Evolutionary conservation across 441 rosid genomes (phyloP).

Genomic region (Daphne laureola): DNA sequence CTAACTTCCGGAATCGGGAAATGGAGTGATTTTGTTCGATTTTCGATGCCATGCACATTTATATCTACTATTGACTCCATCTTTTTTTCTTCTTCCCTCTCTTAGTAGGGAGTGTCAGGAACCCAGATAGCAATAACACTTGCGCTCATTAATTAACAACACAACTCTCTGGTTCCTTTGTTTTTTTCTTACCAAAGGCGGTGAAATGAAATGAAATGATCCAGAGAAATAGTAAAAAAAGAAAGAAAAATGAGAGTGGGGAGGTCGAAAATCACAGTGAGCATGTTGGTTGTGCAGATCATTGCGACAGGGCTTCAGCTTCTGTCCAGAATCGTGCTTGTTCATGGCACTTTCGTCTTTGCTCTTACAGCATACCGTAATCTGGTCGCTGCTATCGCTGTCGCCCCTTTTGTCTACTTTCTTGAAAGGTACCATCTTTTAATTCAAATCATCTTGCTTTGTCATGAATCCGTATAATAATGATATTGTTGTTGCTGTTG

Average conservation of each 20-base stretch:
- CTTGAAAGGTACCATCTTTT: constrained; percentile 25
- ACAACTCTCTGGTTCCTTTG: background rate
- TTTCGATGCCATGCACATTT: constrained; percentile 1
- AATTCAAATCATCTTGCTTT: background rate
- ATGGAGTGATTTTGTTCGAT: background rate
- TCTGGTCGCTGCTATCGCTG: constrained; percentile 31
- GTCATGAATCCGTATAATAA: too few relatives aligned
- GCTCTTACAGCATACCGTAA: constrained; percentile 39
- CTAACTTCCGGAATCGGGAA: too few relatives aligned
- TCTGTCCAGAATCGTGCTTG: constrained; percentile 29
- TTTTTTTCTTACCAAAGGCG: background rate
- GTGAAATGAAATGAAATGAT: background rate
- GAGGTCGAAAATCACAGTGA: constrained; percentile 12
- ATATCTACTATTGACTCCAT: background rate
- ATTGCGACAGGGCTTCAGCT: constrained; percentile 33
- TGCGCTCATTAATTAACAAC: background rate
- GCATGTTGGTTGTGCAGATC: constrained; percentile 38
- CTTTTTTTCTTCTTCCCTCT: background rate
- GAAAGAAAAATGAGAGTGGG: background rate
- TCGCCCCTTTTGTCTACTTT: constrained; percentile 34
- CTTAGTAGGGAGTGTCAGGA: background rate
- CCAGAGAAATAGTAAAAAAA: background rate
- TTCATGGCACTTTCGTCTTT: constrained; percentile 31
- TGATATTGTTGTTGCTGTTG: background rate
- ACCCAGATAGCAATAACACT: background rate